Conservation (phyloP, 148 eudicot species). For the Rhododendron williamsianum region DNA sequence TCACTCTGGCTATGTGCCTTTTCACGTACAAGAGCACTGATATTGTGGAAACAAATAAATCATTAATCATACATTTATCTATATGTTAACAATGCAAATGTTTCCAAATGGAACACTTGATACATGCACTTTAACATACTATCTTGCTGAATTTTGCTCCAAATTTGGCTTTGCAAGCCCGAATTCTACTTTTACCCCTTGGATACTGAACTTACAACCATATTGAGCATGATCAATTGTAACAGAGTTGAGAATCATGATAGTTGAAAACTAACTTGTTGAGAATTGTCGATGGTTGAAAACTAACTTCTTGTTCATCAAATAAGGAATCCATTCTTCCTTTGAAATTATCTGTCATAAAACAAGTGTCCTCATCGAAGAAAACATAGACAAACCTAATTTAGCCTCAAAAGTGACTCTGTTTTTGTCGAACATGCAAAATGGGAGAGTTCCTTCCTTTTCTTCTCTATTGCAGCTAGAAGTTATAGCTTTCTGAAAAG, state of each 20-base stretch:
- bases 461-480: background rate
- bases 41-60: background rate
- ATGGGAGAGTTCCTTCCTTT: background rate
- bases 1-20: background rate
- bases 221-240: background rate
- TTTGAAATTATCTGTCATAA: background rate
- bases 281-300: background rate
- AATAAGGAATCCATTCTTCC: background rate
- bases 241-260: background rate
- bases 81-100: background rate
- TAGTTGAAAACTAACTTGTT: background rate
- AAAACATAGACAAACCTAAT: no score
- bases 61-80: background rate
- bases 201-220: background rate
- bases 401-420: no score
- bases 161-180: background rate
- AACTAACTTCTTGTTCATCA: background rate
- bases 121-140: background rate
- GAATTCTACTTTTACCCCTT: background rate
- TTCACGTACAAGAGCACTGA: background rate
- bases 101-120: background rate
- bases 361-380: background rate
- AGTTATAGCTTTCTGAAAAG: no score
- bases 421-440: background rate
- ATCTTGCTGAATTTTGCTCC: background rate